Conservation (phyloP, 176 grass and related monocot genomes). For the Secale cereale region DNA sequence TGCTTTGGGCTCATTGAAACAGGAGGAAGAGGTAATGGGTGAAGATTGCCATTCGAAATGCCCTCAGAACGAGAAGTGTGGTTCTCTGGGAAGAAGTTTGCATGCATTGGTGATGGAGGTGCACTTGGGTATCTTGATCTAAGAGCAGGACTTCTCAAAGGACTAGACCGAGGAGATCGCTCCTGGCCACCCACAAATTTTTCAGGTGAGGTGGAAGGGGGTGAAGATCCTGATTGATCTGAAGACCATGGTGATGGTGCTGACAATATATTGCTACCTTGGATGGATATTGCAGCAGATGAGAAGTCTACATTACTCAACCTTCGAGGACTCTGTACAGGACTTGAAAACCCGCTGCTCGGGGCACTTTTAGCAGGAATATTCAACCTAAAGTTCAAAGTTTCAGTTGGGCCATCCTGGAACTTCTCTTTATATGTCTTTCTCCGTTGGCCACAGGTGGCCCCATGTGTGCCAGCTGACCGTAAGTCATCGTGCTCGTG, state of each 20-base stretch:
- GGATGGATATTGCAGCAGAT: constrained; percentile 33
- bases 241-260: constrained; percentile 43
- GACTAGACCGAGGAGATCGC: constrained; percentile 56
- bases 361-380: constrained; percentile 79
- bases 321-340: constrained; percentile 56
- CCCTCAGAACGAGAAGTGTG: constrained; percentile 32
- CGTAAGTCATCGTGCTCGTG: constrained; percentile 17
- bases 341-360: constrained; percentile 75
- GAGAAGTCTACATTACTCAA: constrained; percentile 50
- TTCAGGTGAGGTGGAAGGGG: constrained; percentile 53
- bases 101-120: constrained; percentile 65
- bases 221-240: constrained; percentile 40
- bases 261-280: constrained; percentile 44
- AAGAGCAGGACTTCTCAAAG: constrained; percentile 38
- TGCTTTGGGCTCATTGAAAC: constrained; percentile 47
- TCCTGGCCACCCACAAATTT: constrained; percentile 39
- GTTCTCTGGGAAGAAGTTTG: constrained; percentile 50
- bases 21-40: constrained; percentile 83
- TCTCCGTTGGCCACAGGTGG: constrained; percentile 38
- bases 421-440: constrained; percentile 52
- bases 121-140: constrained; percentile 61
- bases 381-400: constrained; percentile 53
- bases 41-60: constrained; percentile 40
- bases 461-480: constrained; percentile 32
- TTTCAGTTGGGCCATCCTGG: constrained; percentile 42